Conservation (phyloP, 306 rosid species). For the Hippophae tibetana region DNA sequence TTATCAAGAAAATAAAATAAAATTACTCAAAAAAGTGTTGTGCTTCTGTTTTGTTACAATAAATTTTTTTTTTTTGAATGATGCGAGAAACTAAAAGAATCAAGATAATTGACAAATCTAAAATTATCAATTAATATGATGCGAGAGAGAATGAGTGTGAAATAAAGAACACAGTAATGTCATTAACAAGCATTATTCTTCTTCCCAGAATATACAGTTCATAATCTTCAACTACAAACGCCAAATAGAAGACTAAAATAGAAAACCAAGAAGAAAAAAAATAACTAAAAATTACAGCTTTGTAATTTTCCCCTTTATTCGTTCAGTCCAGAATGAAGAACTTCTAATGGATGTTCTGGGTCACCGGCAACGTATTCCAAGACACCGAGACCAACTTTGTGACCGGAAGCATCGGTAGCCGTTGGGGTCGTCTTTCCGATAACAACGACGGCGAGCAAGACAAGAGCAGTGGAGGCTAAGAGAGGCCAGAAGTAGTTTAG, state of each 20-base stretch:
- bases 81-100: not conserved
- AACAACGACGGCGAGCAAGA: slow-evolving; percentile 54
- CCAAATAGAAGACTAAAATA: not conserved
- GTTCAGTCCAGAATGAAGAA: slow-evolving; percentile 40
- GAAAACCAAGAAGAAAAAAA: not conserved
- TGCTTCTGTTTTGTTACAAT: too few relatives aligned
- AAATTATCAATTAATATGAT: too few relatives aligned
- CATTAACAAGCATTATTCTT: slow-evolving; percentile 10
- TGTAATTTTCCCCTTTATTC: not conserved
- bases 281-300: slow-evolving; percentile 10
- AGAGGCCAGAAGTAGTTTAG: slow-evolving; percentile 95
- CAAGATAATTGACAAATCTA: not conserved
- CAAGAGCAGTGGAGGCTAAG: slow-evolving; percentile 68
- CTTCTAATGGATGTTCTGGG: slow-evolving; percentile 29
- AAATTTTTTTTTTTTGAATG: not conserved
- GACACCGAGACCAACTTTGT: slow-evolving; percentile 49
- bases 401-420: slow-evolving; percentile 24
- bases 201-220: slow-evolving; percentile 7
- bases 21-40: too few relatives aligned
- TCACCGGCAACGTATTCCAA: slow-evolving; percentile 76
- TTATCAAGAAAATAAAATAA: too few relatives aligned
- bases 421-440: slow-evolving; percentile 42
- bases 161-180: not conserved
- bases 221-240: not conserved
- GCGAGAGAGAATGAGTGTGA: not conserved